Conservation (phyloP, 2,329 filamentous ascomycete genomes). For the Penicillium palitans region DNA sequence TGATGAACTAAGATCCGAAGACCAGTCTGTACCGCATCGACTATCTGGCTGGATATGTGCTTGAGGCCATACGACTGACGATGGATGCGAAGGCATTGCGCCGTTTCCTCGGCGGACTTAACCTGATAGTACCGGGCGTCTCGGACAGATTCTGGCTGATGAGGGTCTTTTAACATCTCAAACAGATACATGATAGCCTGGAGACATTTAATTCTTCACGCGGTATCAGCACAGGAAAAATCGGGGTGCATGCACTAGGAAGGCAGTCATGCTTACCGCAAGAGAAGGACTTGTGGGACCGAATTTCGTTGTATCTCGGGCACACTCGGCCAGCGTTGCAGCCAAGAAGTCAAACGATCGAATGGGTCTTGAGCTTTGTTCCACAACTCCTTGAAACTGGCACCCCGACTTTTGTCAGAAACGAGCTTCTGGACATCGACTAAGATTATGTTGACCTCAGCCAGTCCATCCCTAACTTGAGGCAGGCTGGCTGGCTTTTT, state of each 20-base stretch:
- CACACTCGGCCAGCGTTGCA: constrained; percentile 22
- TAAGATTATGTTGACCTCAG: constrained; percentile 25
- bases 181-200: constrained; percentile 30
- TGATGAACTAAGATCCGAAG: constrained; percentile 24
- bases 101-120: constrained; percentile 28
- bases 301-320: constrained; percentile 19
- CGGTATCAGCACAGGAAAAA: constrained; percentile 12
- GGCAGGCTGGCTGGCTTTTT: constrained; percentile 31
- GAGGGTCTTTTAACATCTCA: constrained; percentile 24
- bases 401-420: constrained; percentile 16
- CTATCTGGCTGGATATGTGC: constrained; percentile 32
- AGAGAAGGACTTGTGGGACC: constrained; percentile 30
- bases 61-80: constrained; percentile 32
- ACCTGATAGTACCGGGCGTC: constrained; percentile 20
- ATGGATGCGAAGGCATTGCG: constrained; percentile 29
- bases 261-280: constrained; percentile 29
- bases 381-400: constrained; percentile 20
- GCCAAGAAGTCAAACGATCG: constrained; percentile 26
- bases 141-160: constrained; percentile 12
- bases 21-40: constrained; percentile 26
- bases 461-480: constrained; percentile 24
- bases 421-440: constrained; percentile 29
- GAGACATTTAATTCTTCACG: constrained; percentile 31
- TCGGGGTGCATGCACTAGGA: not conserved
- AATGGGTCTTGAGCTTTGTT: constrained; percentile 21